Base-by-base conservation (phyloP, 1,284 basidiomycete genomes). In the Tilletia caries region DNA sequence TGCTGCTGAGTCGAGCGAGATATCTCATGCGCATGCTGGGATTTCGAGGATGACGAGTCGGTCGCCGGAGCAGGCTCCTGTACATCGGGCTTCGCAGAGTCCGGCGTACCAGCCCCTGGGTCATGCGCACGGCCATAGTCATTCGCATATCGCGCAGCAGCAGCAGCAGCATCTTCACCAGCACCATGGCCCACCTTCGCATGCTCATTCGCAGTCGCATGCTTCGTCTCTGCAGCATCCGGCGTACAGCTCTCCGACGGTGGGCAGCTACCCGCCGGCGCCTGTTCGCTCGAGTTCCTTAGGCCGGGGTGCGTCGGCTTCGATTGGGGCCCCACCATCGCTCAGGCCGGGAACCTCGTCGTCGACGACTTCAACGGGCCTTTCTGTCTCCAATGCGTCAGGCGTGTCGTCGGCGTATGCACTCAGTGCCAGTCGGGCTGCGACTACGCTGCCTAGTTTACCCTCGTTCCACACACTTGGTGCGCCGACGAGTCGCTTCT, bases 41-140 rank as follows among this genome's bases (percentile, higher is more conserved):
- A 62, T 62, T 23, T 62, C 58, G 32, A 29, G 58, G 29, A 34
- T 62, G 58, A 62, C 34, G 58, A 62, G 58, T 37, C 58, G 58
- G 18, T 62, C 58, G 3, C 58, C 58, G 15, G 58, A 62, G 32
- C 58, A 62, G 29, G 58, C 8, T 33, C 13, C 58, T 15, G 23
- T 29, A 27, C 32, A 33, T 33, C 29, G 58, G n/a, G 33, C 32
- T 15, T 62, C 58, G 10, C 32, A 37, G 32, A 34, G 33, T 34
- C 58, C 58, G 6, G 52, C 52, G 27, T 54, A 54, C 29, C 52
- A 54, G 29, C 52, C 52, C 6, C 23, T 54, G 52, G 52, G 52
- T 4, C 52, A 27, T 29, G n/a, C 52, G 52, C 52, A 27, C 15
- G 20, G 48, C 20, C 48, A 50, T n/a, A 27, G 48, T 50, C 48